Base-by-base conservation (phyloP, 257 asterid genomes). In the Paulownia fortunei region DNA sequence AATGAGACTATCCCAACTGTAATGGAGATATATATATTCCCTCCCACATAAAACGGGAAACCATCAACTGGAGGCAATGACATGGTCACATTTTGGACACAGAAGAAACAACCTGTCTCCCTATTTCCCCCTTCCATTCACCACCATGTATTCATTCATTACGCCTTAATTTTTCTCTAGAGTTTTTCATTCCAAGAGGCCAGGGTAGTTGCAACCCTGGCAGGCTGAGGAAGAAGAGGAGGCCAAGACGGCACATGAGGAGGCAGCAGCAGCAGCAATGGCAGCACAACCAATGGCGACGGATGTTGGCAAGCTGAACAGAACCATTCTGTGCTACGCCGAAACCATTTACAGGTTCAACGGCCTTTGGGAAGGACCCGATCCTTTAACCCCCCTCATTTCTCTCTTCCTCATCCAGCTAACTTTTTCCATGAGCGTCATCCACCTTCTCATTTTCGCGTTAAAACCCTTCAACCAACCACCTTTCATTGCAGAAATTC, bases 301-400 rank as follows among this genome's bases (percentile, higher is more conserved):
- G 27, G 88, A 91, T 72, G 9, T 86, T 24, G 66, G 1, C 0
- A 76, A 21, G 76, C 83, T 95, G 7, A 85, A 85, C 64, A 47
- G 18, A 51, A 87, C 85, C 51, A 85, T 96, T 56, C 52, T 78
- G 39, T 96, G 99, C 86, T 84, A 82, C 66, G 88, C 97, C 1
- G 89, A 92, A 24, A 92, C 90, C 12, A 89, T 96, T 69, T 93
- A 88, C 78, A 78, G 99, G 83, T 77, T 88, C 60, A 96, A 93
- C 76, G 99, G 99, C 4, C 92, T 96, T 8, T 96, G 99, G 99
- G 97, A 93, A 77, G 97, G 97, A 1, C 98, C 98, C 13, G 90
- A 93, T 76, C 99, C 99, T 3, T 82, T 92, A 62, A 77, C 86
- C 1, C 98, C 99, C 82, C 88, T 90, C 83, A 88, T 96, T 11